Evolutionary conservation across 768 basidiomycete genomes (phyloP), one percentile per base, ranked within the genome.

Genomic region (Rhodosporidiobolus sp.): DNA sequence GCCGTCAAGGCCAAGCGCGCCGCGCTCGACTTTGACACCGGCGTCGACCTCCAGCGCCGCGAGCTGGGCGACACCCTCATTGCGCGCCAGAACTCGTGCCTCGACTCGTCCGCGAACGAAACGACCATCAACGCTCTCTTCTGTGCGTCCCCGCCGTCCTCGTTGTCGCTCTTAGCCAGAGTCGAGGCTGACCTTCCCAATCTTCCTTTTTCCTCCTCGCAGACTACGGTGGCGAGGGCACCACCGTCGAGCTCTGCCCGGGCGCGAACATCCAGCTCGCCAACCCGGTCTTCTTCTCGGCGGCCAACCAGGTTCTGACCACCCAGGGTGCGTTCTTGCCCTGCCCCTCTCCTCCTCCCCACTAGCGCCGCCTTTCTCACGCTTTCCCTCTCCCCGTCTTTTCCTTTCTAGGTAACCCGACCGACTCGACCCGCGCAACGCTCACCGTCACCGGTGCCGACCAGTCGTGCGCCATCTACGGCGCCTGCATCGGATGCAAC

Each of bases 221-320:
- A 59, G 58, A 72, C 66, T 70, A 74, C 56, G 77, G 75, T 48
- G 79, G 79, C 9, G 73, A 63, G 0, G 72, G 72, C 16, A 69
- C 72, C 35, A 56, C 63, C 50, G 73, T 80, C 32, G 45, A 63
- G 22, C 77, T 80, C 2, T 80, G 79, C 67, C 77, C 79, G 1
- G 61, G 67, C 17, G 71, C 77, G 10, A 64, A 50, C 20, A 70
- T 78, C 68, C n/a, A 56, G 3, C 67, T 79, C 57, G 63, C 50
- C 24, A 53, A 60, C 20, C 35, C 79, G 22, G 72, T 80, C 68
- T 63, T 73, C 67, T 73, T 77, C 67, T 70, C 65, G 10, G 71
- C 73, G 3, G 28, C 64, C 1, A 64, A 74, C n/a, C 79, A 80
- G 60, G 79, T 78, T n/a, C 67, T 80, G 38, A 69, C 66, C 0